Conservation (phyloP, 2,329 filamentous ascomycete genomes). For the Periconia macrospinosa region DNA sequence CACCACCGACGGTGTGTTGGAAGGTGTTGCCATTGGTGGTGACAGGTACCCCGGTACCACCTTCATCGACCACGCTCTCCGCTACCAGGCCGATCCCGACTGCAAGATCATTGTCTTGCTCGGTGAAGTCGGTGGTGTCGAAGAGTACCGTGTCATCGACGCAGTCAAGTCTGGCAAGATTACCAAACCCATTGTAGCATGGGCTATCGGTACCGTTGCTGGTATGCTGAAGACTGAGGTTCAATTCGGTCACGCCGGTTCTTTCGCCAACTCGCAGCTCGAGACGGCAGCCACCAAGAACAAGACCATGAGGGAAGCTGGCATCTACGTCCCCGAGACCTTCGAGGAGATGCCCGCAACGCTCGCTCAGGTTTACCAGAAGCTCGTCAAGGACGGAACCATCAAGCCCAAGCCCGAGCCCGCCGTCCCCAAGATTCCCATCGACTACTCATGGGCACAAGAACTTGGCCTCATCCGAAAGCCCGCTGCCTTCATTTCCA, state of each 20-base stretch:
- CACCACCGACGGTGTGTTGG: constrained; percentile 96
- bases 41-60: constrained; percentile 98
- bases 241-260: constrained; percentile 97
- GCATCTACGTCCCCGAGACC: constrained; percentile 90
- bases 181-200: constrained; percentile 98
- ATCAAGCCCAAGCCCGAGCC: constrained; percentile 88
- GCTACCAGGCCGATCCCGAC: constrained; percentile 93
- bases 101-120: constrained; percentile 97
- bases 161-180: constrained; percentile 92
- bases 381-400: constrained; percentile 79
- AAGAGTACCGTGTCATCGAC: constrained; percentile 99
- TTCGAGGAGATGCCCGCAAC: constrained; percentile 89
- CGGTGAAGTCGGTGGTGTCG: constrained; percentile 98
- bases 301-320: constrained; percentile 92
- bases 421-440: constrained; percentile 95
- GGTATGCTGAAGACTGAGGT: constrained; percentile 99
- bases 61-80: constrained; percentile 97
- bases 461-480: constrained; percentile 99
- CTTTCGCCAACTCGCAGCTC: constrained; percentile 98
- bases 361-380: constrained; percentile 82
- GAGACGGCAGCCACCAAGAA: constrained; percentile 98
- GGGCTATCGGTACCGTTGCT: constrained; percentile 98
- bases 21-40: constrained; percentile 99
- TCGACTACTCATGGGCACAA: constrained; percentile 99
- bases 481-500: constrained; percentile 99